phyloP scores from a whole-genome alignment of 2,329 filamentous ascomycete genomes.

The Microthyrium microscopicum region DNA sequence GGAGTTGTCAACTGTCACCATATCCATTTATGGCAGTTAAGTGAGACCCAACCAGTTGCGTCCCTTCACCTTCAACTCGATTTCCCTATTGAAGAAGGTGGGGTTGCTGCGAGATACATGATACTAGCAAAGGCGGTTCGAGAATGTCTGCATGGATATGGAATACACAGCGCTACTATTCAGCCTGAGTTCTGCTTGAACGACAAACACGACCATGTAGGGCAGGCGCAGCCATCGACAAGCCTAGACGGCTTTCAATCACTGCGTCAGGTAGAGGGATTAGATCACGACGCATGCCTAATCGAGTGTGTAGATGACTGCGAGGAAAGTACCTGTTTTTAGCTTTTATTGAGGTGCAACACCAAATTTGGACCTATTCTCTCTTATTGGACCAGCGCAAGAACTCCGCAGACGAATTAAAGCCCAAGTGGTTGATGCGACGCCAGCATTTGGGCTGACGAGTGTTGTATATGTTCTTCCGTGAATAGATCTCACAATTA shows the following conservation, averaged over 20 bases:
- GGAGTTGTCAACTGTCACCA: constrained; percentile 1
- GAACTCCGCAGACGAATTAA: too few relatives aligned
- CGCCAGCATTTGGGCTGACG: too few relatives aligned
- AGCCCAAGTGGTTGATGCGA: too few relatives aligned
- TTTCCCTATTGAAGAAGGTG: constrained; percentile 1
- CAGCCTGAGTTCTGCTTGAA: constrained; percentile 1
- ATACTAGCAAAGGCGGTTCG: constrained; percentile 1
- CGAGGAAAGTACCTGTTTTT: too few relatives aligned
- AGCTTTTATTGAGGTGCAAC: too few relatives aligned
- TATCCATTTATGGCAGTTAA: constrained; percentile 1
- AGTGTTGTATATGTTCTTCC: too few relatives aligned
- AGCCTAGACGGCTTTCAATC: constrained; percentile 1
- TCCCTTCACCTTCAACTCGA: constrained; percentile 1
- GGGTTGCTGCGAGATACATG: constrained; percentile 1
- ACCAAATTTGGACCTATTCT: too few relatives aligned
- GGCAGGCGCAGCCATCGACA: not conserved
- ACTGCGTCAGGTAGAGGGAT: constrained; percentile 1
- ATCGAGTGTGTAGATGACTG: too few relatives aligned
- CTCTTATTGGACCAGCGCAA: too few relatives aligned
- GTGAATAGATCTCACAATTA: too few relatives aligned
- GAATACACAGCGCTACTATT: constrained; percentile 1
- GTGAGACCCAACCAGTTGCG: not conserved
- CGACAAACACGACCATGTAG: constrained; percentile 1
- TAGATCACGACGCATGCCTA: constrained; percentile 1
- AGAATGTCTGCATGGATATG: constrained; percentile 1